Base-by-base conservation (phyloP, 1,284 basidiomycete species). In the Inonotus hispidus region DNA sequence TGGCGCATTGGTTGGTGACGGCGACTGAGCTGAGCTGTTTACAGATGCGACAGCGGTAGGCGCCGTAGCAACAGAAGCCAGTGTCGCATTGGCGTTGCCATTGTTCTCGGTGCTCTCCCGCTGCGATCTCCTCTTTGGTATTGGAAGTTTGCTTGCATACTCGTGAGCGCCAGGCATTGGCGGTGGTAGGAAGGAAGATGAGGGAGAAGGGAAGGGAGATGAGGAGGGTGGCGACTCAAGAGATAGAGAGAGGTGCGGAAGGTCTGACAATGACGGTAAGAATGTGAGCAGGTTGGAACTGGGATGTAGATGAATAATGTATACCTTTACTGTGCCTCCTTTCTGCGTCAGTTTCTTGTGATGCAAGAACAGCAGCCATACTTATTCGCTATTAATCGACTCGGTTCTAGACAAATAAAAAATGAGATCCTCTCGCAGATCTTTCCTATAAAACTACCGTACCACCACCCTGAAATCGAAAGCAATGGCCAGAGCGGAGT, bases 201-300 rank as follows among this genome's bases (percentile, higher is more conserved):
- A 86, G 85, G 23, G 83, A 82, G 1, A 83, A 81, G 13, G 79
- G 72, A 23, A 80, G 76, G 10, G 84, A 83, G n/a, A 85, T 83
- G 64, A 74, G 76, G 10, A 83, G 75, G 63, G 72, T 76, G 62
- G 80, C 62, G 71, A 87, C 82, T 25, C 71, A 74, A 43, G 79
- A 77, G 69, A 84, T 84, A 66, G 68, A 59, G 62, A 63, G 13
- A 60, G 62, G 23, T 60, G 52, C 21, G 61, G 57, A 37, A 59
- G 52, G 52, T 59, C 57, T 62, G 10, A 16, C 3, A 11, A 23
- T 13, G 11, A 32, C 29, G 11, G 21, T n/a, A 54, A 53, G 7
- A 6, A 50, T 19, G 11, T 38, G 13, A 27, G 11, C 41, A 45
- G 1, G n/a, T 16, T n/a, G 19, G 45, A 47, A n/a, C 7, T 2